Evolutionary conservation across 2,329 filamentous ascomycete species (phyloP).

Genomic region (Lasiodiplodia gonubiensis): DNA sequence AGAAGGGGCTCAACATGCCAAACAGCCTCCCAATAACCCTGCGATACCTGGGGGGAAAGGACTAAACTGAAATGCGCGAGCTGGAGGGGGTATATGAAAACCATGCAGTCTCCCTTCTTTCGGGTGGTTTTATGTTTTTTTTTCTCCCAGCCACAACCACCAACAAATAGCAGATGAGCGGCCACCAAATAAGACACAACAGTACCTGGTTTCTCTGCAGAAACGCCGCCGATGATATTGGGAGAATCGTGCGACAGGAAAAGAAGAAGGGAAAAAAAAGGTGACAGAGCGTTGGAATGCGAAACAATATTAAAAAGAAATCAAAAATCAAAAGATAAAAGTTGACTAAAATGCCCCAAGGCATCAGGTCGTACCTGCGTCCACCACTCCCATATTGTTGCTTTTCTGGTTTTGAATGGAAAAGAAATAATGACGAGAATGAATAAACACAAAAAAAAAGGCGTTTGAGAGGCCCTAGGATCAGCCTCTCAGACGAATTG

Average conservation of each 20-base stretch:
- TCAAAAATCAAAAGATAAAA: not conserved
- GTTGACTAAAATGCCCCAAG: not conserved
- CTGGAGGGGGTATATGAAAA: not conserved
- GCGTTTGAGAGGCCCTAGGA: no score
- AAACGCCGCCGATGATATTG: constrained; percentile 10
- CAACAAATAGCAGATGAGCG: constrained; percentile 6
- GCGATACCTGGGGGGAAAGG: not conserved
- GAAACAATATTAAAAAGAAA: not conserved
- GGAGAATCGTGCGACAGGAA: not conserved
- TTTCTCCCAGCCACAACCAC: not conserved
- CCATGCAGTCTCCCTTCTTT: not conserved
- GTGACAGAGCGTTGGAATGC: not conserved
- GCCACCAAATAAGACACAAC: constrained; percentile 3
- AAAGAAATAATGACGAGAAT: not conserved
- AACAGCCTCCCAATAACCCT: not conserved
- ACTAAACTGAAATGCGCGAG: not conserved
- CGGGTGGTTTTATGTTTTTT: not conserved
- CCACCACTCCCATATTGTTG: not conserved
- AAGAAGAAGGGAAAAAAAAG: not conserved
- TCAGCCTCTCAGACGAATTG: no score
- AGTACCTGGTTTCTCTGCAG: constrained; percentile 20
- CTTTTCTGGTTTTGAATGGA: not conserved
- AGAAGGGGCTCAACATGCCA: not conserved
- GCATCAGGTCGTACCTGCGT: not conserved
- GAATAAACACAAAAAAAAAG: not conserved